These are phyloP conservation scores for Bipolaris oryzae DNA, from an alignment of 2,329 filamentous ascomycete species.

Conservation along the genomic window DNA sequence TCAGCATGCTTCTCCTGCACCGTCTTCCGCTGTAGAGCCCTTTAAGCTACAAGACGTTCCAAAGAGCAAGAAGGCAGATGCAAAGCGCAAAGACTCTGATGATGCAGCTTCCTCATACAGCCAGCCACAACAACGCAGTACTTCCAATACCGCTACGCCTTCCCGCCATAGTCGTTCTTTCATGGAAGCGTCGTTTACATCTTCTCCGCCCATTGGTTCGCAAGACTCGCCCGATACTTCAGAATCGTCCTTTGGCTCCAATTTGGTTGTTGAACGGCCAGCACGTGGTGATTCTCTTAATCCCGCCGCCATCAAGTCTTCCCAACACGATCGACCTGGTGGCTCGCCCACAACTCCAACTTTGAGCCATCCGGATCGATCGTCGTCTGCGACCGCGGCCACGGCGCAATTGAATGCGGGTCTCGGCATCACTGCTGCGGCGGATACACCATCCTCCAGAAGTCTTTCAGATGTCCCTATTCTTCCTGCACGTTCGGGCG, in stretches of 20 bases:
- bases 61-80: conserved; percentile 62
- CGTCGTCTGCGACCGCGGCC: conserved; percentile 42
- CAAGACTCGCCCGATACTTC: conserved; percentile 45
- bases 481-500: conserved; percentile 55
- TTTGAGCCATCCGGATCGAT: conserved; percentile 47
- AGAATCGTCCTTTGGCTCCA: conserved; percentile 48
- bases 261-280: conserved; percentile 53
- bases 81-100: conserved; percentile 54
- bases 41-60: conserved; percentile 85
- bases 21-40: conserved; percentile 45
- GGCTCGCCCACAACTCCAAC: conserved; percentile 52
- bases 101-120: conserved; percentile 38
- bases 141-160: conserved; percentile 47
- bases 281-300: conserved; percentile 66
- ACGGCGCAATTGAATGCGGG: conserved; percentile 49
- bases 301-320: conserved; percentile 50
- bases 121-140: conserved; percentile 42
- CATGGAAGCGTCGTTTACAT: conserved; percentile 44
- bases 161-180: conserved; percentile 41
- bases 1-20: conserved; percentile 46
- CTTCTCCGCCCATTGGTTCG: conserved; percentile 48
- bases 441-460: conserved; percentile 51
- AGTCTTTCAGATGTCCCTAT: conserved; percentile 52
- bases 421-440: conserved; percentile 50
- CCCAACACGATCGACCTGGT: conserved; percentile 65